Evolutionary conservation across 2,329 filamentous ascomycete genomes (phyloP).

Genomic region (Beauveria pseudobassiana): DNA sequence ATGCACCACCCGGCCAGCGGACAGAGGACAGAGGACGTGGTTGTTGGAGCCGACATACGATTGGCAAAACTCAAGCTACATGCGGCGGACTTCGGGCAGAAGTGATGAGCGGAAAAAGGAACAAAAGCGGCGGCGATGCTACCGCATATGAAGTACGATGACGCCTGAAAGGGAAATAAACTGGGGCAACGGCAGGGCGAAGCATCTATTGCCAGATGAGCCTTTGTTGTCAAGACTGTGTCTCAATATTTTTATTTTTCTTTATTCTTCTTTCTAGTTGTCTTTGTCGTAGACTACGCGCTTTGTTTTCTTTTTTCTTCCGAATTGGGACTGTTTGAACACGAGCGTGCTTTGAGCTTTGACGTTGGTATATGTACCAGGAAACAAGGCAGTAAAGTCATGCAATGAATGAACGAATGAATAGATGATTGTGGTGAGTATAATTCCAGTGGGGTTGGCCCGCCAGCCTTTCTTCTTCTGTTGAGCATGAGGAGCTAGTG

Average conservation of each 20-base stretch:
- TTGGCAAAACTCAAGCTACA: too few species aligned
- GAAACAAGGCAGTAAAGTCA: not conserved
- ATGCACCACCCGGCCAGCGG: too few species aligned
- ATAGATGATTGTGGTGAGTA: too few species aligned
- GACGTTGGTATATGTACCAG: not conserved
- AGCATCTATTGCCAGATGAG: too few species aligned
- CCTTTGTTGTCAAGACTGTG: not conserved
- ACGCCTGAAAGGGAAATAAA: not conserved
- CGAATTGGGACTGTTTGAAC: not conserved
- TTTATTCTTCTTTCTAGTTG: not conserved
- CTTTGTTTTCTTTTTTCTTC: conserved; percentile 1
- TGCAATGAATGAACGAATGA: not conserved
- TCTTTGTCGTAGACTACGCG: not conserved
- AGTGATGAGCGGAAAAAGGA: too few species aligned
- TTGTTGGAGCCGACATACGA: too few species aligned
- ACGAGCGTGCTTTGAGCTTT: not conserved
- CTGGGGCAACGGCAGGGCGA: not conserved
- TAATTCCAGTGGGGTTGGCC: not conserved
- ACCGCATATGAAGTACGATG: not conserved
- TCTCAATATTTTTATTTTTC: not conserved
- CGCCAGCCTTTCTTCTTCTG: not conserved
- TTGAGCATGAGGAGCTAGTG: not conserved
- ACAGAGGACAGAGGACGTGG: too few species aligned
- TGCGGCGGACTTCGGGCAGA: too few species aligned
- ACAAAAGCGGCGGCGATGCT: not conserved